These are phyloP conservation scores for Nicotiana knightiana DNA, from an alignment of 257 asterid genomes.

Conservation along the genomic window DNA sequence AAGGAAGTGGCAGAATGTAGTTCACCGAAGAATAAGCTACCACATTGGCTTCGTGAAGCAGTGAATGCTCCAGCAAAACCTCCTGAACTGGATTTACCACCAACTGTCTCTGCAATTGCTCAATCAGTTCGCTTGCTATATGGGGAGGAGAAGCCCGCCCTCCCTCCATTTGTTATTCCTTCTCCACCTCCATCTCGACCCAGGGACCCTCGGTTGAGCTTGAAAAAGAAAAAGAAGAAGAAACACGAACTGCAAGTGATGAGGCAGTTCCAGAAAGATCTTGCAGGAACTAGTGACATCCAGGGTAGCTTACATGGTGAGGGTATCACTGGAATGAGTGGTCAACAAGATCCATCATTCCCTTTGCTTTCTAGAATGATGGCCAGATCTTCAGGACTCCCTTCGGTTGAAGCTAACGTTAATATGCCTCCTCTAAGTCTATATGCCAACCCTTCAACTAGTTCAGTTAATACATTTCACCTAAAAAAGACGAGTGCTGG, in stretches of 20 bases:
- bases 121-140: conserved; percentile 77
- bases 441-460: conserved; percentile 25
- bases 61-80: conserved; percentile 52
- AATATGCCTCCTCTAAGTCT: conserved; percentile 10
- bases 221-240: conserved; percentile 49
- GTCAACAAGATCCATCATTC: conserved; percentile 17
- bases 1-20: conserved; percentile 41
- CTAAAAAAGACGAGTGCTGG: conserved; percentile 17
- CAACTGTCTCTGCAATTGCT: conserved; percentile 70
- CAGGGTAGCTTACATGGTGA: conserved; percentile 24
- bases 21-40: conserved; percentile 53
- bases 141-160: conserved; percentile 50
- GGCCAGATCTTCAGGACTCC: conserved; percentile 15
- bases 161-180: conserved; percentile 79
- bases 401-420: conserved; percentile 24
- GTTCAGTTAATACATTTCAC: conserved; percentile 21
- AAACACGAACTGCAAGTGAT: conserved; percentile 21
- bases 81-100: conserved; percentile 50
- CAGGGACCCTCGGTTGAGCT: conserved; percentile 51
- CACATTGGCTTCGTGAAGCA: conserved; percentile 97
- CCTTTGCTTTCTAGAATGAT: conserved; percentile 25
- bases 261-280: conserved; percentile 19
- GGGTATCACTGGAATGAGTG: conserved; percentile 37
- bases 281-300: conserved; percentile 14
- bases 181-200: conserved; percentile 78